Evolutionary conservation across 352 stramenopile genomes (phyloP), one percentile per base, ranked within the genome.

Genomic region (Pythium guiyangense): DNA sequence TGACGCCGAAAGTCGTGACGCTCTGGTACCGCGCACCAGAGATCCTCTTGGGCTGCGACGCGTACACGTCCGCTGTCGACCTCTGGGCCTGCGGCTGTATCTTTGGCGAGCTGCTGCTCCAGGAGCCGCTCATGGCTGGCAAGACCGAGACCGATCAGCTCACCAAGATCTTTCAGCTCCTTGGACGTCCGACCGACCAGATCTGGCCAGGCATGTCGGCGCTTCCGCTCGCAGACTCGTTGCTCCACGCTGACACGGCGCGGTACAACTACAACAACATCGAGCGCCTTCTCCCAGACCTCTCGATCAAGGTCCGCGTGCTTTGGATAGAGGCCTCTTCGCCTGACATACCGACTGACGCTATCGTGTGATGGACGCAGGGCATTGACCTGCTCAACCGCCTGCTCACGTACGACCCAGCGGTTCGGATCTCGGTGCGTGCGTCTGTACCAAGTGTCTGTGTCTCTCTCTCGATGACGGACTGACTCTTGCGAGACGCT

Each of bases 21-120:
- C 67, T 98, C 9, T 98, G 91, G 93, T 98, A 98, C 64, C 80
- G 93, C 8, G 87, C 92, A 15, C 91, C 92, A 0, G 94, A 98
- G 73, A 79, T 98, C 15, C 69, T 98, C 15, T 70, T 98, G 9
- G 93, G 93, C 31, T 78, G 64, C 35, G 72, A 79, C 15, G 69
- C 73, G 49, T 98, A 98, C 69, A 82, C 79, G 1, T 70, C 80
- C 10, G 88, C 92, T 6, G 91, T 98, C 52, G 95, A 98, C 67
- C 84, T 97, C 73, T 98, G 92, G 92, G 71, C 74, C 4, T 76
- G 70, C 18, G 77, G 77, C n/a, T 84, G 72, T 48, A 79, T 88
- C 49, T 88, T 84, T 50, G 77, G 62, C 15, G 77, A 88, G 53
- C 67, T 88, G 11, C 27, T 88, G 54, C 62, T 86, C 10, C 66